phyloP scores from a whole-genome alignment of 306 rosid species.

The Casuarina glauca region DNA sequence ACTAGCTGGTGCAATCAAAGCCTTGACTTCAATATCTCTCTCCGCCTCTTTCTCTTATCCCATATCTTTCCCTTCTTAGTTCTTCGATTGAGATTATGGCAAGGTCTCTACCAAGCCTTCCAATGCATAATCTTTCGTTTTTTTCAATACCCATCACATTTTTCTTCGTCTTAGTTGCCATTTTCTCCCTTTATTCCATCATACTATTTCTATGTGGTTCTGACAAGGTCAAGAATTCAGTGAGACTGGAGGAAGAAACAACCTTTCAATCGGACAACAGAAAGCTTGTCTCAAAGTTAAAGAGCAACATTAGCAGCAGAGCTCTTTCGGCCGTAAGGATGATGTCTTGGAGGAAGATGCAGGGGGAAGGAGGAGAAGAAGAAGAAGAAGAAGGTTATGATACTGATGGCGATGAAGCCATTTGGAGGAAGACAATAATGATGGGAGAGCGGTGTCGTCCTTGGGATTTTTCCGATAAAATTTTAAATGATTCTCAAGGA shows the following conservation, averaged over 20 bases:
- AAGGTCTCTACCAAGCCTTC: slow-evolving; percentile 27
- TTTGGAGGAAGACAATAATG: too few species aligned
- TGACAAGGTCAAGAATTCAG: slow-evolving; percentile 31
- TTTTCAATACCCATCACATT: slow-evolving; percentile 18
- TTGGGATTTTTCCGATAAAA: too few species aligned
- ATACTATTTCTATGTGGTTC: slow-evolving; percentile 41
- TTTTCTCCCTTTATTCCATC: slow-evolving; percentile 31
- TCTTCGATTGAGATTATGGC: slow-evolving; percentile 31
- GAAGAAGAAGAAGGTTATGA: not conserved
- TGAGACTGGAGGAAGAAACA: slow-evolving; percentile 6
- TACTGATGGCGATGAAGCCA: too few species aligned
- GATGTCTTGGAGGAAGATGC: slow-evolving; percentile 52
- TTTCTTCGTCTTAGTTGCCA: slow-evolving; percentile 16
- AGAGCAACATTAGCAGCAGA: slow-evolving; percentile 34
- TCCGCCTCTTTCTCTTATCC: too few species aligned
- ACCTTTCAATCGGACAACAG: slow-evolving; percentile 7
- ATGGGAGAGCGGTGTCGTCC: too few species aligned
- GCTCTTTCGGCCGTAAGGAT: slow-evolving; percentile 57
- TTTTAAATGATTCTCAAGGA: too few species aligned
- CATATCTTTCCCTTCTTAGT: not conserved
- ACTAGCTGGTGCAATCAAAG: not conserved
- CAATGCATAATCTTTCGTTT: slow-evolving; percentile 19
- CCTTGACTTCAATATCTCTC: not conserved
- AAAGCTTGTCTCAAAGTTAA: slow-evolving; percentile 38
- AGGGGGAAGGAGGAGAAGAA: slow-evolving; percentile 23